Percentiles rank a stretch among this genome's conserved stretches.
Conservation (phyloP, 371 early-diverging fungal species). For the Mucor indicus region DNA sequence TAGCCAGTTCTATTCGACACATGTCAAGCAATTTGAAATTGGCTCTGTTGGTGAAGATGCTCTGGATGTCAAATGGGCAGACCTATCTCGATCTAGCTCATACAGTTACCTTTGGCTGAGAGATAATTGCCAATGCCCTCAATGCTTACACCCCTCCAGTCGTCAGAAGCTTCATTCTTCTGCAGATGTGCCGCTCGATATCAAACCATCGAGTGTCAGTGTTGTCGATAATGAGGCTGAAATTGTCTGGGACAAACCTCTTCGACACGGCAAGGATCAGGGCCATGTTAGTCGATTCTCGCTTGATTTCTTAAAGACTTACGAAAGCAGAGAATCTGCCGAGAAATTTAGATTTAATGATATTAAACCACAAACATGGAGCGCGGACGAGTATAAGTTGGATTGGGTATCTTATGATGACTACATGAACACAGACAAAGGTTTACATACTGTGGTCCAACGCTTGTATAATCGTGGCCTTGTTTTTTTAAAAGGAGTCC, state of each 20-base stretch:
- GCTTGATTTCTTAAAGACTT: conserved; percentile 33
- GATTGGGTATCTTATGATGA: conserved; percentile 62
- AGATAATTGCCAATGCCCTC: conserved; percentile 78
- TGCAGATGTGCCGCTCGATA: conserved; percentile 66
- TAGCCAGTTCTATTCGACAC: too few relatives aligned
- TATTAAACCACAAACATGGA: conserved; percentile 50
- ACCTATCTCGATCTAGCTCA: conserved; percentile 3
- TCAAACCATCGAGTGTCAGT: conserved; percentile 28
- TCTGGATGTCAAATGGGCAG: conserved; percentile 25
- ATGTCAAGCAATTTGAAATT: not conserved
- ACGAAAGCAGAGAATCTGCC: conserved; percentile 23
- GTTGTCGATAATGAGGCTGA: conserved; percentile 28
- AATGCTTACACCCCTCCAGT: conserved; percentile 71
- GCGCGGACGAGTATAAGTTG: conserved; percentile 35
- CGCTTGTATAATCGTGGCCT: conserved; percentile 72
- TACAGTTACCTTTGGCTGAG: conserved; percentile 76
- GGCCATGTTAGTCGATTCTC: conserved; percentile 48
- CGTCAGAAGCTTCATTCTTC: conserved; percentile 81
- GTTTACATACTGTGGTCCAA: conserved; percentile 52
- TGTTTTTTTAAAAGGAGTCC: conserved; percentile 70
- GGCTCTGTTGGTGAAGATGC: conserved; percentile 1
- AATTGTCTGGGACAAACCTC: conserved; percentile 42
- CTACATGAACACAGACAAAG: conserved; percentile 60
- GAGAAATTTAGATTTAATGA: conserved; percentile 38
- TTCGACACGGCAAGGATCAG: conserved; percentile 30